phyloP scores from a whole-genome alignment of 2,329 filamentous ascomycete genomes.

The Xylariaceae sp. region DNA sequence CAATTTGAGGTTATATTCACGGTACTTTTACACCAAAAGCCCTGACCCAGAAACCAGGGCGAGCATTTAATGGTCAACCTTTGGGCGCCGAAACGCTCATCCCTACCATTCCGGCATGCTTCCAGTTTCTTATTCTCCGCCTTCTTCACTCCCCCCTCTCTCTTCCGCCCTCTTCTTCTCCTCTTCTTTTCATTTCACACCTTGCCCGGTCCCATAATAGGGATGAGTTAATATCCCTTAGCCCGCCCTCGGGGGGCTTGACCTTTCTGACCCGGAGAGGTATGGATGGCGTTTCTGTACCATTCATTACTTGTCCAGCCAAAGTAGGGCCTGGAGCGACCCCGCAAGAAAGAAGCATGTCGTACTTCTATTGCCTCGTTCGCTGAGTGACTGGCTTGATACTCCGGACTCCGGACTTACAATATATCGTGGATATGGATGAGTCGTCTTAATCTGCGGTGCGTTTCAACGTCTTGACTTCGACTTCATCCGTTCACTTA shows the following conservation, averaged over 20 bases:
- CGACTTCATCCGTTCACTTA: neutral
- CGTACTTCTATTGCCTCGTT: neutral
- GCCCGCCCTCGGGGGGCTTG: neutral
- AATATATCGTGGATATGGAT: neutral
- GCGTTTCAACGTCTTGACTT: neutral
- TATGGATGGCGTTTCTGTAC: neutral
- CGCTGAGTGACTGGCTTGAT: neutral
- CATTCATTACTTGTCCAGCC: neutral
- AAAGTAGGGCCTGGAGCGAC: neutral
- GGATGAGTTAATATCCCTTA: neutral
- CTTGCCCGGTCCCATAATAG: neutral
- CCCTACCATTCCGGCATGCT: neutral
- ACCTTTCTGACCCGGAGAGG: neutral
- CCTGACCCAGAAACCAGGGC: neutral
- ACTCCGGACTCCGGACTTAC: neutral
- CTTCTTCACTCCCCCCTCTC: neutral
- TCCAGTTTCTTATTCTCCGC: neutral
- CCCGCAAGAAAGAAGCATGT: neutral
- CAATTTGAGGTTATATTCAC: neutral
- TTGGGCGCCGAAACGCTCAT: neutral
- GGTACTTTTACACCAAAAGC: neutral
- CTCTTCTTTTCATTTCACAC: neutral
- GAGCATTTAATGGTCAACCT: neutral
- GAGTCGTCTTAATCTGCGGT: neutral
- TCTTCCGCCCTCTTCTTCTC: neutral